Conservation (phyloP, 495 filamentous ascomycete genomes). For the Penicillium coffeae region DNA sequence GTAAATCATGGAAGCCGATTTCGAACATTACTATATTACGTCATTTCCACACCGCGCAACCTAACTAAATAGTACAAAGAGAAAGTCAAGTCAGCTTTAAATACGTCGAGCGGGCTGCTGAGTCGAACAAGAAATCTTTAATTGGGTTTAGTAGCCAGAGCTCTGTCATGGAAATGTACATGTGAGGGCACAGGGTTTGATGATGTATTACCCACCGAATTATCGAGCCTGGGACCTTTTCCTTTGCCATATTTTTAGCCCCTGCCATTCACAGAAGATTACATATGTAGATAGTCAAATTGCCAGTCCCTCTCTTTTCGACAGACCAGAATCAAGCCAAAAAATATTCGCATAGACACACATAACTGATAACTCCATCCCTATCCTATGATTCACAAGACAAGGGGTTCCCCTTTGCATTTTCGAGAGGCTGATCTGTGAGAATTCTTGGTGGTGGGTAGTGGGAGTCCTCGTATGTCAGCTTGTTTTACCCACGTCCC, state of each 20-base stretch:
- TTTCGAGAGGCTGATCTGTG: not conserved
- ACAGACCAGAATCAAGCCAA: no score
- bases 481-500: not conserved
- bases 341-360: not conserved
- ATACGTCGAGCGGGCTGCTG: constrained; percentile 17
- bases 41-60: no score
- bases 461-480: not conserved
- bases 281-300: no score
- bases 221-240: no score
- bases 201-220: no score
- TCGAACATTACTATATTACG: not conserved
- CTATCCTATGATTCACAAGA: not conserved
- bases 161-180: no score
- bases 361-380: not conserved
- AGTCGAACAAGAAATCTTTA: constrained; percentile 18
- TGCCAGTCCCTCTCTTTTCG: no score
- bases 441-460: not conserved
- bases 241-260: no score
- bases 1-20: not conserved
- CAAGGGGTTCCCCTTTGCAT: not conserved
- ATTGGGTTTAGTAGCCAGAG: constrained; percentile 17
- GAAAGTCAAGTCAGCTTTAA: constrained; percentile 15
- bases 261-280: no score
- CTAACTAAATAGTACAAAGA: no score
- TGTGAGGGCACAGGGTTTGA: constrained; percentile 8